Percentiles rank a stretch among this genome's conserved stretches.
Conservation (phyloP, 2,329 filamentous ascomycete species). For the Byssoonygena ceratinophila region DNA sequence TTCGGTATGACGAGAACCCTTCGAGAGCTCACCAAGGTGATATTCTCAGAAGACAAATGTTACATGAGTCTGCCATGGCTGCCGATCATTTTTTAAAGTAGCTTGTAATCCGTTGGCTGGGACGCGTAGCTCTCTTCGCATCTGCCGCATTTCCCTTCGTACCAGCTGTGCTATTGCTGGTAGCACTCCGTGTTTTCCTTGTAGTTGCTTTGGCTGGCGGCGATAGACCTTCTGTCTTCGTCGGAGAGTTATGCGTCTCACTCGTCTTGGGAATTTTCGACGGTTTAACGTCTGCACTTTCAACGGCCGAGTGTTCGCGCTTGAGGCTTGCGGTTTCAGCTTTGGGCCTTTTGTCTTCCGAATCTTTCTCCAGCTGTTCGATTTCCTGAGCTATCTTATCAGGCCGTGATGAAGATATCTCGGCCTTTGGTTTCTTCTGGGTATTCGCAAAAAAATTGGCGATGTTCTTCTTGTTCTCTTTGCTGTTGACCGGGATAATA, state of each 20-base stretch:
- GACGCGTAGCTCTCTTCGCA: slow-evolving; percentile 36
- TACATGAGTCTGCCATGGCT: no score
- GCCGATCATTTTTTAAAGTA: slow-evolving; percentile 36
- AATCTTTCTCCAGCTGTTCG: neutral
- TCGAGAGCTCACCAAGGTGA: no score
- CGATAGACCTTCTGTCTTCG: neutral
- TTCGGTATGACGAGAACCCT: no score
- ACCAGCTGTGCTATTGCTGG: slow-evolving; percentile 43
- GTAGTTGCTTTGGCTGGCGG: slow-evolving; percentile 17
- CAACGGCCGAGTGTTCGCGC: slow-evolving; percentile 9
- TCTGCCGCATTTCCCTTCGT: slow-evolving; percentile 30
- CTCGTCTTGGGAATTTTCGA: slow-evolving; percentile 11
- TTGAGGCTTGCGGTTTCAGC: slow-evolving; percentile 12
- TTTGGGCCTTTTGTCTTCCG: neutral
- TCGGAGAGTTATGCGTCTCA: neutral
- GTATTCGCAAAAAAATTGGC: slow-evolving; percentile 76
- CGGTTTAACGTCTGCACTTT: slow-evolving; percentile 31
- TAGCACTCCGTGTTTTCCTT: slow-evolving; percentile 47
- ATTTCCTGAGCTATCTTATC: slow-evolving; percentile 13
- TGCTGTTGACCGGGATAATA: slow-evolving; percentile 69
- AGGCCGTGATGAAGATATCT: neutral
- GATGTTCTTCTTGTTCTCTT: slow-evolving; percentile 85
- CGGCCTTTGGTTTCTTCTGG: slow-evolving; percentile 29
- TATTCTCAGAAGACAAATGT: no score
- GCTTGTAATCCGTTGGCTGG: slow-evolving; percentile 44